Evolutionary conservation across 2,329 filamentous ascomycete genomes (phyloP).

Genomic region (Clarireedia paspali): DNA sequence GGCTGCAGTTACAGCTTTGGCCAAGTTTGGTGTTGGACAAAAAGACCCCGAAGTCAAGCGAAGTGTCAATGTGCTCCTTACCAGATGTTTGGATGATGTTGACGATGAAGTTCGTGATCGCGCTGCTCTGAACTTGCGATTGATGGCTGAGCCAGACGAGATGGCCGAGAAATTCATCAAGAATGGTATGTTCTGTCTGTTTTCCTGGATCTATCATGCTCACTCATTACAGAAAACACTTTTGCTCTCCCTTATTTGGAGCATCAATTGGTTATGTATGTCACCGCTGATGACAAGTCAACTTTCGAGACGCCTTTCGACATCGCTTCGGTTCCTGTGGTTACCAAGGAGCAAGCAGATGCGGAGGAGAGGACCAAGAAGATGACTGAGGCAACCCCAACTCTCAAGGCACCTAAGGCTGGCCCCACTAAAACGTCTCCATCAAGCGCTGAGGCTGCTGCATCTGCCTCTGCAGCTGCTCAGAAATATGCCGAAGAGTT

Average conservation of each 20-base stretch:
- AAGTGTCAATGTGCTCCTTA: constrained; percentile 86
- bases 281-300: constrained; percentile 82
- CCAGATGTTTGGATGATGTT: constrained; percentile 88
- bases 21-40: constrained; percentile 95
- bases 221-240: constrained; percentile 63
- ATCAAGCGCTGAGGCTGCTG: constrained; percentile 64
- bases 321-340: constrained; percentile 81
- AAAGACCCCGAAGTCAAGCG: constrained; percentile 95
- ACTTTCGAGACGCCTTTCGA: constrained; percentile 85
- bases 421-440: constrained; percentile 65
- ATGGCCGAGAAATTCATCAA: constrained; percentile 83
- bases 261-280: constrained; percentile 95
- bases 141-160: constrained; percentile 81
- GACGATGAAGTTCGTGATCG: constrained; percentile 97
- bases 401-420: constrained; percentile 84
- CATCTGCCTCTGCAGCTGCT: constrained; percentile 69
- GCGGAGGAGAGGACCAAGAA: constrained; percentile 97
- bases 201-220: constrained; percentile 9
- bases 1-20: constrained; percentile 87
- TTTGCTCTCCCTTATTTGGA: constrained; percentile 93
- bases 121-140: constrained; percentile 80
- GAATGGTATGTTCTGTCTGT: constrained; percentile 55
- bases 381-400: constrained; percentile 84
- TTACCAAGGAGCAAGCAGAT: constrained; percentile 91
- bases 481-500: constrained; percentile 88